phyloP scores from a whole-genome alignment of 139 green algal species.

The Chlorella sp. region DNA sequence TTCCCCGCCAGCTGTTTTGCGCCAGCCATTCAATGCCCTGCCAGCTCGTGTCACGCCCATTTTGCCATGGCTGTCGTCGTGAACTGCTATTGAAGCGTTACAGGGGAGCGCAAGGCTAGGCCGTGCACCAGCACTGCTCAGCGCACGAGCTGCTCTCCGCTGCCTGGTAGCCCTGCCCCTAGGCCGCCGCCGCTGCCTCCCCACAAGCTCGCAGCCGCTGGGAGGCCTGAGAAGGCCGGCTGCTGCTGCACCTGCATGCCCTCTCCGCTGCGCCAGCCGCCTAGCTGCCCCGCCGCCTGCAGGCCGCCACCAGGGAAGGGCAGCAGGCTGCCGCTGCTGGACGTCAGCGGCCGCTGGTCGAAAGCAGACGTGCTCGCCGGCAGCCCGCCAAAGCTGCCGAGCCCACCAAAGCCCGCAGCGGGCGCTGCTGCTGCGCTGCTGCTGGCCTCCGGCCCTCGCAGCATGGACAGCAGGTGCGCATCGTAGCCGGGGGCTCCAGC shows the following conservation, averaged over 20 bases:
- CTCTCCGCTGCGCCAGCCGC: neutral
- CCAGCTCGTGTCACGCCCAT: too few relatives aligned
- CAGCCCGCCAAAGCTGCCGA: conserved; percentile 18
- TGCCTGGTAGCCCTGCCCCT: neutral
- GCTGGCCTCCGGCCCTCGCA: neutral
- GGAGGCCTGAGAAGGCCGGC: neutral
- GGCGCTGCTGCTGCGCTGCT: neutral
- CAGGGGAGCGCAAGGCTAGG: too few relatives aligned
- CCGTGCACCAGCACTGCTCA: neutral
- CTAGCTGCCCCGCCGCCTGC: neutral
- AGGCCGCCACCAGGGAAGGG: conserved; percentile 1
- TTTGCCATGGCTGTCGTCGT: too few relatives aligned
- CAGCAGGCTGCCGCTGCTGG: neutral
- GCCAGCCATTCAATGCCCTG: too few relatives aligned
- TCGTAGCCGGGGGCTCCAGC: neutral
- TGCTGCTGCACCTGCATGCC: neutral
- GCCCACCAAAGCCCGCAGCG: neutral
- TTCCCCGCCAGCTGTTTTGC: too few relatives aligned
- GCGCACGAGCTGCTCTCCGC: neutral
- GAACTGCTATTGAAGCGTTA: too few relatives aligned
- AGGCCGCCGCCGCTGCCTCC: neutral
- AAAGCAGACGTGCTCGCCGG: neutral
- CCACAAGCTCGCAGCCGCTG: neutral
- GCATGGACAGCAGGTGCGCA: neutral
- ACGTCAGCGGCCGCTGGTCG: neutral